Percentiles rank a stretch among this genome's conserved stretches.
These are phyloP conservation scores for Hygrophorus pudorinus DNA, from an alignment of 768 basidiomycete species.

Conservation along the genomic window DNA sequence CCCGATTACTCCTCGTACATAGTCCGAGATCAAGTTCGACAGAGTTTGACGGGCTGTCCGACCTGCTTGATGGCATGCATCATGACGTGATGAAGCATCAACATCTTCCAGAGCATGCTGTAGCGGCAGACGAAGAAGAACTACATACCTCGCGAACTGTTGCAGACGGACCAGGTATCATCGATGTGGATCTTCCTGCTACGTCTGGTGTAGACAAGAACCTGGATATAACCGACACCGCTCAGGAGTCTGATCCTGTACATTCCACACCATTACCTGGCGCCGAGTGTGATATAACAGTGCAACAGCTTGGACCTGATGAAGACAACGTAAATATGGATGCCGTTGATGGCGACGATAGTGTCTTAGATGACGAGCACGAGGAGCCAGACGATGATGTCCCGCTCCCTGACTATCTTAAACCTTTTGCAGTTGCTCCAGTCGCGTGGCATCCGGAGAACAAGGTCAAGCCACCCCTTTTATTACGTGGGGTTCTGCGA, in stretches of 20 bases:
- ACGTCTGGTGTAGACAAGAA: too few species aligned
- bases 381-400: slow-evolving; percentile 22
- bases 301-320: neutral
- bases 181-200: too few species aligned
- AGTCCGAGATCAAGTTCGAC: neutral
- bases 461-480: slow-evolving; percentile 52
- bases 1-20: neutral
- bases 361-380: slow-evolving; percentile 22
- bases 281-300: too few species aligned
- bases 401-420: slow-evolving; percentile 45
- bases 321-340: neutral
- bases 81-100: neutral
- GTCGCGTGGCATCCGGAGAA: slow-evolving; percentile 55
- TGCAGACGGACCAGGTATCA: too few species aligned
- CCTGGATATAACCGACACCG: too few species aligned
- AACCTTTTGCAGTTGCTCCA: slow-evolving; percentile 60
- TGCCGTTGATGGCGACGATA: slow-evolving; percentile 5
- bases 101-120: neutral
- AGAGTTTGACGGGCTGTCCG: neutral
- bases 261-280: too few species aligned
- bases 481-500: slow-evolving; percentile 80
- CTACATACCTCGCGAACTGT: too few species aligned
- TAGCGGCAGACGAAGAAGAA: neutral
- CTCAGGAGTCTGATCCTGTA: too few species aligned
- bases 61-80: too few species aligned